A percentile compares a stretch with the other conserved stretches of the same genome.
Evolutionary conservation across 73 alveolate species (phyloP).

Genomic region (Blepharisma stoltei): DNA sequence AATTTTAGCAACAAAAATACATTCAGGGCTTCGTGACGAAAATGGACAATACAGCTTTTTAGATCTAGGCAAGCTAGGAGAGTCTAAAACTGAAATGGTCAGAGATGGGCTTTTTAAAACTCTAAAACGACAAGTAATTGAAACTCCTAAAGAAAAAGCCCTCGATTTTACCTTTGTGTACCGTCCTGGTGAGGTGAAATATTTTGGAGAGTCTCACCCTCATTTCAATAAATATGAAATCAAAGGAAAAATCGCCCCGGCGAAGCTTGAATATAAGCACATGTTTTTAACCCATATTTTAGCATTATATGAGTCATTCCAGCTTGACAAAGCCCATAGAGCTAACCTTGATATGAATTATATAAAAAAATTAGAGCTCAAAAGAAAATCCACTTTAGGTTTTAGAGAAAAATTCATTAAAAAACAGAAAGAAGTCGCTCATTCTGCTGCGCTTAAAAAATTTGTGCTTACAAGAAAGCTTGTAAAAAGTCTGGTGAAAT

Average conservation of each 20-base stretch:
- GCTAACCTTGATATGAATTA: background rate
- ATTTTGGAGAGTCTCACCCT: background rate
- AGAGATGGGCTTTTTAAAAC: too few species aligned
- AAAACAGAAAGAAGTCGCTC: background rate
- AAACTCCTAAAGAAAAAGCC: background rate
- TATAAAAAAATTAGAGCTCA: background rate
- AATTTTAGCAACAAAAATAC: too few species aligned
- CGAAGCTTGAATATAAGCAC: background rate
- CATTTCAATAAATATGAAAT: background rate
- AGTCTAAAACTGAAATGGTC: too few species aligned
- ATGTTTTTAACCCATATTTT: background rate
- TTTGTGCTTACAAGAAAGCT: background rate
- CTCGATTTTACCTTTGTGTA: background rate
- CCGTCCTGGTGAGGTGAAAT: background rate
- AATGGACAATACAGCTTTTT: too few species aligned
- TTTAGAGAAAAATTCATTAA: conserved; percentile 15
- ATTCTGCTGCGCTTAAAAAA: background rate
- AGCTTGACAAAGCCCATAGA: background rate
- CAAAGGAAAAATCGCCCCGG: background rate
- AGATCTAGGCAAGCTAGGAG: too few species aligned
- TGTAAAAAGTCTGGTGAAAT: background rate
- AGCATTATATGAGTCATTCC: background rate
- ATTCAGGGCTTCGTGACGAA: too few species aligned
- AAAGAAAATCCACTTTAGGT: background rate
- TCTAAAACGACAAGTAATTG: too few species aligned